A percentile compares a stretch with the other conserved stretches of the same genome.
These are phyloP conservation scores for Cardamine resedifolia DNA, from an alignment of 345 rosid species.

Conservation along the genomic window DNA sequence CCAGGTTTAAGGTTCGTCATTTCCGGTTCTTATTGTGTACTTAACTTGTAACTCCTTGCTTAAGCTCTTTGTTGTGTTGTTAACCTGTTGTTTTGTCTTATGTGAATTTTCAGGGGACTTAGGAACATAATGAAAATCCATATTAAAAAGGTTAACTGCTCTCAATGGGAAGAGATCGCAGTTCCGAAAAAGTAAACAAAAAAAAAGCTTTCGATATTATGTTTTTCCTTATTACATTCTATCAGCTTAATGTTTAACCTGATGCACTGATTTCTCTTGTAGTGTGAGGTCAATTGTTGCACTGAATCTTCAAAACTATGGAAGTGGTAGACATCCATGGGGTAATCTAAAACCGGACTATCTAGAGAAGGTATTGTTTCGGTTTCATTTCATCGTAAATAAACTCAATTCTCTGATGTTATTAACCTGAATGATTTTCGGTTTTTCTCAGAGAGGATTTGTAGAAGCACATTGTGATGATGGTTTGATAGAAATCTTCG, in stretches of 20 bases:
- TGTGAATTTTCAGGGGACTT: slow-evolving; percentile 62
- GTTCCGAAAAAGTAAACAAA: slow-evolving; percentile 83
- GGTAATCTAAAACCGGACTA: slow-evolving; percentile 39
- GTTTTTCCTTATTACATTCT: neutral
- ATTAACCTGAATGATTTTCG: neutral
- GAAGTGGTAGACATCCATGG: slow-evolving; percentile 42
- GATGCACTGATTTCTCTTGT: neutral
- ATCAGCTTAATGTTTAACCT: neutral
- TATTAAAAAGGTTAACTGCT: slow-evolving; percentile 68
- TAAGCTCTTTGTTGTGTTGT: neutral
- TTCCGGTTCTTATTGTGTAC: neutral
- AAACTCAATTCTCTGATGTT: neutral
- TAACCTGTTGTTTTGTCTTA: neutral
- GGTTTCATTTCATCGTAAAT: neutral
- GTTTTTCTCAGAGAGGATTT: slow-evolving; percentile 64
- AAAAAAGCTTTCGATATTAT: neutral
- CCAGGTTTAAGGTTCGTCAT: slow-evolving; percentile 75
- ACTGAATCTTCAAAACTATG: slow-evolving; percentile 39
- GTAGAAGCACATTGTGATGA: slow-evolving; percentile 93
- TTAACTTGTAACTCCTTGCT: neutral
- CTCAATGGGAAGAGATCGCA: slow-evolving; percentile 81
- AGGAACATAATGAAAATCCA: slow-evolving; percentile 78
- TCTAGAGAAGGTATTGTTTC: slow-evolving; percentile 38
- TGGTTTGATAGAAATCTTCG: slow-evolving; percentile 91
- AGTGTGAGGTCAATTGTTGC: slow-evolving; percentile 41